Conservation (phyloP, 1,139 yeast species). For the Zygosaccharomyces sapae region DNA sequence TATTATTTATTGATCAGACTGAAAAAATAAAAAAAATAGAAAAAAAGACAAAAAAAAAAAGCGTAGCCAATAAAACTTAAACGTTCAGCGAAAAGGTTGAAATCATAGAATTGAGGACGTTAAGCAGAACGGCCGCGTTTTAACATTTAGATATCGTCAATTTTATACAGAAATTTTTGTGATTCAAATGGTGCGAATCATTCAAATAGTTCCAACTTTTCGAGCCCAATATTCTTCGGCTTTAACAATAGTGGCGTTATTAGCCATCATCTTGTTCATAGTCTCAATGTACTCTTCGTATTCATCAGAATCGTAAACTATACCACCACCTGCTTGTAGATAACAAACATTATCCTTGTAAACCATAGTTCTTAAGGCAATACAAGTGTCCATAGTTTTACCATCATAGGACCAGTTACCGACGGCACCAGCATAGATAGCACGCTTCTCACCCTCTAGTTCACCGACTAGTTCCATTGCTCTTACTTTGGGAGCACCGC, state of each 20-base stretch:
- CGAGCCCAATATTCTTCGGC: constrained; percentile 76
- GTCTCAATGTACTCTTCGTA: constrained; percentile 94
- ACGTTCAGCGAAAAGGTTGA: neutral
- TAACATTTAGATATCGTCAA: neutral
- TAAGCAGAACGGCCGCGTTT: too few species aligned
- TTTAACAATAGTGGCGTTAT: constrained; percentile 79
- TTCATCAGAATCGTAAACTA: constrained; percentile 91
- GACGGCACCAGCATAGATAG: constrained; percentile 98
- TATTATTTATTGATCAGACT: too few species aligned
- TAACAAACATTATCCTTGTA: constrained; percentile 86
- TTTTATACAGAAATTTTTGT: neutral
- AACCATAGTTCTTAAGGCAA: constrained; percentile 95
- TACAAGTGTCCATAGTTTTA: constrained; percentile 91
- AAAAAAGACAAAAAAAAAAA: neutral
- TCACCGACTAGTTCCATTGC: constrained; percentile 95
- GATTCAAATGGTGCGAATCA: neutral
- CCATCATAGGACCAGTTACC: constrained; percentile 97
- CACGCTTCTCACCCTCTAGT: constrained; percentile 86
- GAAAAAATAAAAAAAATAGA: neutral
- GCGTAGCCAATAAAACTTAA: neutral
- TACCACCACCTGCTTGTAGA: constrained; percentile 98
- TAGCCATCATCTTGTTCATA: constrained; percentile 94
- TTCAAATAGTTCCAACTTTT: constrained; percentile 31
- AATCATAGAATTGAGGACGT: too few species aligned
- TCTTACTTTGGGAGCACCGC: constrained; percentile 95